Percentiles rank a stretch among this genome's conserved stretches.
phyloP scores from a whole-genome alignment of 163 green algal species.

The Chlorella variabilis region DNA sequence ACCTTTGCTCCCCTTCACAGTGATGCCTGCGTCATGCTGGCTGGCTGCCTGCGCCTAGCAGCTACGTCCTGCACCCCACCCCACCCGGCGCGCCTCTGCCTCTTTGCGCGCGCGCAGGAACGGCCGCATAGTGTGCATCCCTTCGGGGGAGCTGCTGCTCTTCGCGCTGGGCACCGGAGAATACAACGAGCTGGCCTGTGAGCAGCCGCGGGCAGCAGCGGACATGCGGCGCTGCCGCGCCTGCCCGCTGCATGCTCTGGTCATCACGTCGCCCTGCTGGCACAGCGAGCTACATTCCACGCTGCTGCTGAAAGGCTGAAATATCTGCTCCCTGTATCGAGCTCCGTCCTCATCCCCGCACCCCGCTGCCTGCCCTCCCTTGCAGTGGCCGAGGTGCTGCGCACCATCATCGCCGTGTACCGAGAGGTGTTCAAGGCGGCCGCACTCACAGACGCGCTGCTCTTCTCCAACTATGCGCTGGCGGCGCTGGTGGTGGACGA shows the following conservation, averaged over 20 bases:
- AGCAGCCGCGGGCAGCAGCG: slow-evolving; percentile 26
- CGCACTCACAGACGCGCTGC: slow-evolving; percentile 31
- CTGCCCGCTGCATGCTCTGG: background rate
- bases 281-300: background rate
- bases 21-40: too few relatives aligned
- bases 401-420: slow-evolving; percentile 30
- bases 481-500: slow-evolving; percentile 47
- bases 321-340: too few relatives aligned
- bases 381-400: slow-evolving; percentile 46
- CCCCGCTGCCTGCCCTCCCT: background rate
- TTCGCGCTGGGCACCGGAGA: slow-evolving; percentile 81
- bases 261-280: background rate
- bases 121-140: slow-evolving; percentile 64
- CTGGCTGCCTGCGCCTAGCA: too few relatives aligned
- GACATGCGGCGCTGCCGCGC: too few relatives aligned
- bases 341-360: too few relatives aligned
- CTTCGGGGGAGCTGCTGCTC: slow-evolving; percentile 69
- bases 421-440: slow-evolving; percentile 34
- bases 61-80: too few relatives aligned
- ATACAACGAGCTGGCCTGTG: slow-evolving; percentile 85
- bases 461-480: slow-evolving; percentile 43
- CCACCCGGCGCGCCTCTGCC: too few relatives aligned
- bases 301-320: too few relatives aligned
- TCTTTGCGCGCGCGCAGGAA: slow-evolving; percentile 68
- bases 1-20: too few relatives aligned